These are phyloP conservation scores for Purshia tridentata DNA, from an alignment of 306 rosid species.

Conservation along the genomic window DNA sequence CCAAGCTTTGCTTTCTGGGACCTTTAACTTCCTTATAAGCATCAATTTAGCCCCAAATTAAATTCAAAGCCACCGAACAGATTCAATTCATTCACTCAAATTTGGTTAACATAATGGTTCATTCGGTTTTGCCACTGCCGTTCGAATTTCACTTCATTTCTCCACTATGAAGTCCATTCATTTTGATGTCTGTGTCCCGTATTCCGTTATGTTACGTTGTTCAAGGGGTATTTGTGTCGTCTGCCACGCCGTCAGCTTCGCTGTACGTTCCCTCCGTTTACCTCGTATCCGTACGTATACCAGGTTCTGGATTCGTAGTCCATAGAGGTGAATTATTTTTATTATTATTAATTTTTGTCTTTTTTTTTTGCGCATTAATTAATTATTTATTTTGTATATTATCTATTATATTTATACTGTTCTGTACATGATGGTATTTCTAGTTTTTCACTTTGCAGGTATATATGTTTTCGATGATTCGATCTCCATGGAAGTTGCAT, in stretches of 20 bases:
- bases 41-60: conserved; percentile 6
- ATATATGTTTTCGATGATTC: background rate
- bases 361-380: background rate
- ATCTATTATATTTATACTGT: too few relatives aligned
- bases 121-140: background rate
- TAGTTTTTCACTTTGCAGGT: background rate
- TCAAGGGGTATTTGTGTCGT: background rate
- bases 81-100: background rate
- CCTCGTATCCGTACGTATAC: background rate
- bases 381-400: background rate
- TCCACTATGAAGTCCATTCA: background rate
- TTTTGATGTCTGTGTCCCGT: background rate
- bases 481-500: background rate
- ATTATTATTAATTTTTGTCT: background rate
- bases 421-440: background rate
- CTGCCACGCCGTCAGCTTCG: too few relatives aligned
- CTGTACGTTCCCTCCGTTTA: background rate
- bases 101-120: background rate
- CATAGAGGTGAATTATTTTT: background rate
- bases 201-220: background rate
- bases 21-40: conserved; percentile 23
- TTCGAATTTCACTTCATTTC: background rate
- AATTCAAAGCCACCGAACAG: conserved; percentile 7
- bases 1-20: conserved; percentile 35
- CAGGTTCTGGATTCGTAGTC: background rate